phyloP scores from a whole-genome alignment of 495 filamentous ascomycete genomes.

The Penicillium macrosclerotiorum region DNA sequence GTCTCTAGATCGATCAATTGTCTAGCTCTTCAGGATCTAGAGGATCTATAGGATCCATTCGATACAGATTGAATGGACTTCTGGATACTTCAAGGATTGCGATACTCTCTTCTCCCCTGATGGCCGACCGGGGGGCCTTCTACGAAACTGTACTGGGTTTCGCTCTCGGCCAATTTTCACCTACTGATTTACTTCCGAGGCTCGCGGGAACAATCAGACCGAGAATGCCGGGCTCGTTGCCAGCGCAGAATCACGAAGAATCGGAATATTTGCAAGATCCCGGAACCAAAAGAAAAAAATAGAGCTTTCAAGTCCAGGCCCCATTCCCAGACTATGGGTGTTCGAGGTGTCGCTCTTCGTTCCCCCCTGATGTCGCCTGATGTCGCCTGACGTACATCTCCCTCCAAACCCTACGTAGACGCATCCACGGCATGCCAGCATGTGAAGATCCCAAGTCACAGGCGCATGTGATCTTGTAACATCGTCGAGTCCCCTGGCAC shows the following conservation, averaged over 20 bases:
- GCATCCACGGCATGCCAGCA: too few relatives aligned
- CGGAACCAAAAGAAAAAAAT: not conserved
- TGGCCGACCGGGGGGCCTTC: not conserved
- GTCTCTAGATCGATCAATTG: not conserved
- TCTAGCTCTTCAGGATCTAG: too few relatives aligned
- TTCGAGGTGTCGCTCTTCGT: not conserved
- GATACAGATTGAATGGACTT: not conserved
- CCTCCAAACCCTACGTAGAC: too few relatives aligned
- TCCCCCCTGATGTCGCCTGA: too few relatives aligned
- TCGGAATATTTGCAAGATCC: not conserved
- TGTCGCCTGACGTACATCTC: too few relatives aligned
- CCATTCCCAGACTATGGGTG: not conserved
- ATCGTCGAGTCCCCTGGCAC: too few relatives aligned
- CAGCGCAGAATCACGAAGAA: not conserved
- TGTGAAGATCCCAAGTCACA: too few relatives aligned
- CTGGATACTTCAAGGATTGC: not conserved
- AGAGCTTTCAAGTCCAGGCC: too few relatives aligned
- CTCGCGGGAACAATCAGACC: not conserved
- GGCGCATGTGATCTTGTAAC: too few relatives aligned
- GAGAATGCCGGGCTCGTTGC: not conserved
- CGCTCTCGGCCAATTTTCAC: not conserved
- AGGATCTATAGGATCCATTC: not conserved
- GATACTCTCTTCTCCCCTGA: not conserved
- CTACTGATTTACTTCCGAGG: conserved; percentile 1
- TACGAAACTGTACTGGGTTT: not conserved